phyloP scores from a whole-genome alignment of 495 filamentous ascomycete species.

The Lepidopterella palustris region DNA sequence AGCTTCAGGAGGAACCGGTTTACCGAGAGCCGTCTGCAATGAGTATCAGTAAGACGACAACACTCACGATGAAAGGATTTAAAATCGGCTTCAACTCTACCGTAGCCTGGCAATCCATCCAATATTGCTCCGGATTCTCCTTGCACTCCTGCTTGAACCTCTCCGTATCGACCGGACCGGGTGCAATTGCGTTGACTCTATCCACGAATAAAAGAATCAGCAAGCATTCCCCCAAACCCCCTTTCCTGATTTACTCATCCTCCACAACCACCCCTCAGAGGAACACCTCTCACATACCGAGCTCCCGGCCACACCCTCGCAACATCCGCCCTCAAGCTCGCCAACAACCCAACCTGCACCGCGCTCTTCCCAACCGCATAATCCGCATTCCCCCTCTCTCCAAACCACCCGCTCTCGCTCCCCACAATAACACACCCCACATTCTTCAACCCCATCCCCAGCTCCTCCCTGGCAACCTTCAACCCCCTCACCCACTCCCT shows the following conservation, averaged over 20 bases:
- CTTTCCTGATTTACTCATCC: too few species aligned
- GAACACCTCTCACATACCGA: background rate
- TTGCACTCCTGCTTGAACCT: conserved; percentile 36
- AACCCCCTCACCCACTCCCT: conserved; percentile 33
- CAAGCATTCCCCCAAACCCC: background rate
- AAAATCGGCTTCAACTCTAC: conserved; percentile 9
- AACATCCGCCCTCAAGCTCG: conserved; percentile 37
- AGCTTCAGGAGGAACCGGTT: conserved; percentile 33
- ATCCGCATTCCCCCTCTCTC: conserved; percentile 38
- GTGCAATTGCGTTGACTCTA: conserved; percentile 41
- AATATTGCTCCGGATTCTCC: conserved; percentile 35
- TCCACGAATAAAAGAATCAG: background rate
- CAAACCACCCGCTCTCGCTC: conserved; percentile 41
- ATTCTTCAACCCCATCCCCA: conserved; percentile 29
- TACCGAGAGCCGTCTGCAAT: conserved; percentile 26
- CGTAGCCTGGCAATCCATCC: conserved; percentile 39
- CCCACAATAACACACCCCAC: conserved; percentile 40
- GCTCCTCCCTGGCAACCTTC: conserved; percentile 10
- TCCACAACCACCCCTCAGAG: background rate
- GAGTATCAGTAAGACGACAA: background rate
- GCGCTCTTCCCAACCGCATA: conserved; percentile 41
- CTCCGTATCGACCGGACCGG: conserved; percentile 39
- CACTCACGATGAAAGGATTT: background rate
- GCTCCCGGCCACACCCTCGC: conserved; percentile 32
- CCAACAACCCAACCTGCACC: conserved; percentile 38